Base-by-base conservation (phyloP, 768 basidiomycete species). In the Symmetrospora coprosmae region DNA sequence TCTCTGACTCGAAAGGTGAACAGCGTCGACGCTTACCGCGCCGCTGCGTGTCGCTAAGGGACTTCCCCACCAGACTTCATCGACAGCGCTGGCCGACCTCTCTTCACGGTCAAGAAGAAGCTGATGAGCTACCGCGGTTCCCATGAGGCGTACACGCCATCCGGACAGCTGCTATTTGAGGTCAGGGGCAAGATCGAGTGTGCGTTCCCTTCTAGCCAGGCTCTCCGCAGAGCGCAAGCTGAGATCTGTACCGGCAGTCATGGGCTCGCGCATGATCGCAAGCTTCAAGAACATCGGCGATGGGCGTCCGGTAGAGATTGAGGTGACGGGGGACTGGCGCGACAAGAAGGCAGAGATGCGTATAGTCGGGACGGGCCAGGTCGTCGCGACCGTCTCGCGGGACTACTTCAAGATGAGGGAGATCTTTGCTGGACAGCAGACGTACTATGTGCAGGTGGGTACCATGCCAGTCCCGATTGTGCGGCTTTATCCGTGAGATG, bases 231-330 rank as follows among this genome's bases (percentile, higher is more conserved):
- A 58, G 45, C 50, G n/a, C 65, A 68, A 49, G 56, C 60, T 35
- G 41, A 66, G 16, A 66, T 73, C 41, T 66, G 69, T 1, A 65
- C 70, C 1, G 69, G 55, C 62, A 43, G 48, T 68, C 17, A 66
- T 73, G 38, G 67, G 70, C 2, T 65, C 70, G 19, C 71, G 71
- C 65, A 70, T 73, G 68, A 59, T 67, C 37, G 71, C 71, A 9
- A 65, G 61, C 1, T 73, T 73, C 52, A 61, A 43, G 8, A 72
- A 72, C 60, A 45, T 58, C 1, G 56, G 70, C 1, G 70, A 70
- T 16, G 63, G 64, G 0, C 55, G 62, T 16, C 60, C 58, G 2
- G 49, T 64, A 19, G 67, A 66, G 14, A 59, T 73, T 30, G 56
- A 65, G 4, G 56, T 72, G 1, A 43, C 62, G 3, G 72, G 72